A percentile compares a stretch with the other conserved stretches of the same genome.
Conservation (phyloP, 164 flowering plant species). For the Platanus orientalis region DNA sequence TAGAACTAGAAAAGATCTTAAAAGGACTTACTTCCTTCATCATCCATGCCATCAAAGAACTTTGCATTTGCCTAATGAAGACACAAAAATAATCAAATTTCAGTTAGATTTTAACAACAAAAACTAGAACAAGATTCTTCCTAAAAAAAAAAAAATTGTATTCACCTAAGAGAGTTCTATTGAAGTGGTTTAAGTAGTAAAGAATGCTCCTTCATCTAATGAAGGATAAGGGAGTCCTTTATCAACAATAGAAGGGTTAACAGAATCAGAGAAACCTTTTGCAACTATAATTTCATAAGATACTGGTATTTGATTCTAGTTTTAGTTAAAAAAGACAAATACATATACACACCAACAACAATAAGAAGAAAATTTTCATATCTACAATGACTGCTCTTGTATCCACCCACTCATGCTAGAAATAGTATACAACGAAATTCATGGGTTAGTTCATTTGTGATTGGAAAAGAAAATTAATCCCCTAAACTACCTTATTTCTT, state of each 20-base stretch:
- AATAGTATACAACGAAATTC: background rate
- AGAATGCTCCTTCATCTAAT: slow-evolving; percentile 69
- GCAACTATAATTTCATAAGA: slow-evolving; percentile 4
- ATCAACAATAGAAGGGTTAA: slow-evolving; percentile 64
- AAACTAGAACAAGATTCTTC: background rate
- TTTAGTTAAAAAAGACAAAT: background rate
- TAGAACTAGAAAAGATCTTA: slow-evolving; percentile 5
- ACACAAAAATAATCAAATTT: slow-evolving; percentile 14
- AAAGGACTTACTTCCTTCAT: slow-evolving; percentile 85
- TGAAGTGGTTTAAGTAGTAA: slow-evolving; percentile 43
- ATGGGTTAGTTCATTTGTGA: background rate
- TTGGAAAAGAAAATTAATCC: background rate
- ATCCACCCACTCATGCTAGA: slow-evolving; percentile 54
- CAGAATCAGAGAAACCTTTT: slow-evolving; percentile 73
- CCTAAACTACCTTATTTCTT: too few species aligned
- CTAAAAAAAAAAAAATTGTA: background rate
- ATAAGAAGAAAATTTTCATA: slow-evolving; percentile 13
- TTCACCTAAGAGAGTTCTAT: slow-evolving; percentile 74
- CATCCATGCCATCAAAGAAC: slow-evolving; percentile 98
- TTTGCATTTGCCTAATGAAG: slow-evolving; percentile 20
- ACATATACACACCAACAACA: background rate
- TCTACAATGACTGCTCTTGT: slow-evolving; percentile 47
- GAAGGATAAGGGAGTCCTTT: slow-evolving; percentile 97
- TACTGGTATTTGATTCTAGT: background rate
- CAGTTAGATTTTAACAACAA: slow-evolving; percentile 24